These are phyloP conservation scores for Lachnellula subtilissima DNA, from an alignment of 2,329 filamentous ascomycete species.

Conservation along the genomic window DNA sequence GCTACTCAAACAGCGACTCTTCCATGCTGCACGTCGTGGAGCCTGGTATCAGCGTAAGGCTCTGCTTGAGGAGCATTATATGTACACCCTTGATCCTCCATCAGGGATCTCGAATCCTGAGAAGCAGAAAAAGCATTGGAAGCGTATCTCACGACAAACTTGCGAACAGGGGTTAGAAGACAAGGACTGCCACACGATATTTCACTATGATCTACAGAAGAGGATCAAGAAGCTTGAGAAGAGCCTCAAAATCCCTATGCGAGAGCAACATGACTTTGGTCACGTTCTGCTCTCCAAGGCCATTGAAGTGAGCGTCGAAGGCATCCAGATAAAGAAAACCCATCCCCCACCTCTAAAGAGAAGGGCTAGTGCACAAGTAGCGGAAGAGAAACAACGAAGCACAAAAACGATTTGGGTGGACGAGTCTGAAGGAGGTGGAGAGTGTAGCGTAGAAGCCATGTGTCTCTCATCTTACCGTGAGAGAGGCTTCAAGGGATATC, in stretches of 20 bases:
- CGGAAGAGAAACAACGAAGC: conserved; percentile 37
- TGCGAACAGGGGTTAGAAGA: conserved; percentile 87
- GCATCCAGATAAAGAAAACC: conserved; percentile 68
- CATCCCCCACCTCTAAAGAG: conserved; percentile 31
- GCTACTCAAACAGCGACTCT: conserved; percentile 74
- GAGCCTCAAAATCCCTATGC: conserved; percentile 72
- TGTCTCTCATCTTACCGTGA: conserved; percentile 80
- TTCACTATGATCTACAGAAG: conserved; percentile 92
- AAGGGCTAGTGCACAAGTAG: conserved; percentile 9
- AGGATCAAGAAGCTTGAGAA: conserved; percentile 88
- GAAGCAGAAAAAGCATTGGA: conserved; percentile 77
- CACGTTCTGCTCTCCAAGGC: conserved; percentile 77
- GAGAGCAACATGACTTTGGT: conserved; percentile 87
- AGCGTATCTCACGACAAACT: conserved; percentile 66
- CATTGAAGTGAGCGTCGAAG: conserved; percentile 68
- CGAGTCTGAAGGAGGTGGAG: conserved; percentile 59
- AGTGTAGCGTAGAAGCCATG: conserved; percentile 91
- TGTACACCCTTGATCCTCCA: conserved; percentile 52
- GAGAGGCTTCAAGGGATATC: conserved; percentile 87
- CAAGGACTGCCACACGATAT: conserved; percentile 82
- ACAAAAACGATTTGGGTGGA: conserved; percentile 88
- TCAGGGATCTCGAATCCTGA: conserved; percentile 38
- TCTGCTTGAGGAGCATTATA: conserved; percentile 90
- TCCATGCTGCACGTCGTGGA: conserved; percentile 79
- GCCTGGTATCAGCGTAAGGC: conserved; percentile 96